Evolutionary conservation across 148 eudicot genomes (phyloP).

Genomic region (Cornus controversa): DNA sequence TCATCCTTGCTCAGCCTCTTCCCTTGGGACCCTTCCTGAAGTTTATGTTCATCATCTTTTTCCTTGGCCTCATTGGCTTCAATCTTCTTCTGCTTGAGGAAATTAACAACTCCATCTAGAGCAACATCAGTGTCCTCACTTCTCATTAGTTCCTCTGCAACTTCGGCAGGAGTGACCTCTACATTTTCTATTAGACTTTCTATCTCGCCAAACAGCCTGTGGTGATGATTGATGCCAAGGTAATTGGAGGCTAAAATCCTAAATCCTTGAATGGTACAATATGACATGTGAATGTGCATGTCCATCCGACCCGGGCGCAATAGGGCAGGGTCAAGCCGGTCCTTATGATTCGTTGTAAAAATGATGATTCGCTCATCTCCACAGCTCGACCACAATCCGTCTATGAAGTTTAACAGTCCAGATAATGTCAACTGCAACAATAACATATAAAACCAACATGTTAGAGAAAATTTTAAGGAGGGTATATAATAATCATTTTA

Average conservation of each 20-base stretch:
- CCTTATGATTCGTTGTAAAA: constrained; percentile 52
- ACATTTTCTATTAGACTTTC: constrained; percentile 25
- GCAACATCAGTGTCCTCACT: constrained; percentile 39
- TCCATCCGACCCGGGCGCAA: constrained; percentile 57
- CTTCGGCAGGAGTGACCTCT: constrained; percentile 52
- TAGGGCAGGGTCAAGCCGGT: constrained; percentile 46
- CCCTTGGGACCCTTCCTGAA: background rate
- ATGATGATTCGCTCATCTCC: constrained; percentile 53
- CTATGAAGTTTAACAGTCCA: constrained; percentile 42
- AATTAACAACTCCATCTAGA: constrained; percentile 31
- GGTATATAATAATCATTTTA: too few relatives aligned
- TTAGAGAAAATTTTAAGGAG: background rate
- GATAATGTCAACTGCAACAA: constrained; percentile 31
- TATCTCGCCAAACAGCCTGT: constrained; percentile 34
- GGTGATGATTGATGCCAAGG: constrained; percentile 31
- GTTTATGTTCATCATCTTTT: background rate
- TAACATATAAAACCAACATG: background rate
- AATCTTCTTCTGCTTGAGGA: constrained; percentile 34
- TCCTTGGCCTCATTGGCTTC: constrained; percentile 9
- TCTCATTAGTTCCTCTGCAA: constrained; percentile 56
- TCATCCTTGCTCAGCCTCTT: background rate
- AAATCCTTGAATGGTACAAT: constrained; percentile 41
- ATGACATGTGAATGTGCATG: constrained; percentile 57
- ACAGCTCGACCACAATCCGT: constrained; percentile 52
- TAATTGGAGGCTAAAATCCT: constrained; percentile 42